phyloP scores from a whole-genome alignment of 2,329 filamentous ascomycete genomes.

The Fusarium chaquense region DNA sequence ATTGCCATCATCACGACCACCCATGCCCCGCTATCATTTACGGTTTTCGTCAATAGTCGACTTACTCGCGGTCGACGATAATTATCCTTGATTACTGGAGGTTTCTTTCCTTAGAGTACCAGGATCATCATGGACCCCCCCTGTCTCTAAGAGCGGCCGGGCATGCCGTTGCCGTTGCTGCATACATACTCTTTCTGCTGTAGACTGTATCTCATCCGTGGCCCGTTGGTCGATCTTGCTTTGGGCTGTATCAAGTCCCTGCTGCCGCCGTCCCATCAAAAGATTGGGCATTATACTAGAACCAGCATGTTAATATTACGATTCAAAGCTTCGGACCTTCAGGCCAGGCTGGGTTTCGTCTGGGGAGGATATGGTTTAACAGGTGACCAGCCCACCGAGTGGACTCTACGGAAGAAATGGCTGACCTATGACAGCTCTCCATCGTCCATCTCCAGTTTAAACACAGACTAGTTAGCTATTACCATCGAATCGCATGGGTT shows the following conservation, averaged over 20 bases:
- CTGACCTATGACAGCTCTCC: conserved; percentile 36
- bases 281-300: conserved; percentile 30
- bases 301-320: conserved; percentile 38
- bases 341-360: conserved; percentile 38
- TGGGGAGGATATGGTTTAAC: conserved; percentile 47
- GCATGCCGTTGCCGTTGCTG: conserved; percentile 38
- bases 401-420: conserved; percentile 41
- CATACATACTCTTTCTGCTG: conserved; percentile 18
- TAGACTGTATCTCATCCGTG: conserved; percentile 42
- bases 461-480: conserved; percentile 32
- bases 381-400: conserved; percentile 46
- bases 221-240: conserved; percentile 47
- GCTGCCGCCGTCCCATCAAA: conserved; percentile 27
- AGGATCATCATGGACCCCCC: conserved; percentile 38
- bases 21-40: conserved; percentile 33
- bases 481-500: conserved; percentile 45
- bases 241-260: conserved; percentile 30
- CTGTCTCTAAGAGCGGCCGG: conserved; percentile 42
- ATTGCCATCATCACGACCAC: conserved; percentile 28
- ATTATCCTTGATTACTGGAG: conserved; percentile 37
- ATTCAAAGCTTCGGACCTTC: conserved; percentile 27
- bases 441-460: conserved; percentile 38
- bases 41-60: conserved; percentile 28
- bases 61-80: conserved; percentile 33
- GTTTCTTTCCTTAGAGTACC: conserved; percentile 31